These are phyloP conservation scores for Suhomyces kilbournensis DNA, from an alignment of 805 yeast species.

Conservation along the genomic window DNA sequence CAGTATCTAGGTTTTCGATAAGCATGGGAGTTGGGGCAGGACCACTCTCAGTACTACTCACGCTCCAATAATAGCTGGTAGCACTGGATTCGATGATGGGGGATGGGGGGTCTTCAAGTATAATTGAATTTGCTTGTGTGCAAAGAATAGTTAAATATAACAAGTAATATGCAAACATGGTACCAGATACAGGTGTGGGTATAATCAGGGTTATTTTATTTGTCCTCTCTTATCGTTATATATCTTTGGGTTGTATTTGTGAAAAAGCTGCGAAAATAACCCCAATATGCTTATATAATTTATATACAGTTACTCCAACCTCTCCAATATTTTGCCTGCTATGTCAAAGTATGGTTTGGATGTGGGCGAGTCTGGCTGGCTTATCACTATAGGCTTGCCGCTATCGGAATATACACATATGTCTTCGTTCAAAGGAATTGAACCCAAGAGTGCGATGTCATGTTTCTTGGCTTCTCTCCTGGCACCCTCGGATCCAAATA, in stretches of 20 bases:
- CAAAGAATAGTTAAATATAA: neutral
- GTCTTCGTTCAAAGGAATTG: constrained; percentile 61
- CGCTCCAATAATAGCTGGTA: neutral
- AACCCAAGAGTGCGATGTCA: constrained; percentile 54
- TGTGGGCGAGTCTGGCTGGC: constrained; percentile 33
- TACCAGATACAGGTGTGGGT: neutral
- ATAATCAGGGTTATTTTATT: neutral
- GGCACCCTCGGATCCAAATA: constrained; percentile 68
- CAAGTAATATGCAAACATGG: neutral
- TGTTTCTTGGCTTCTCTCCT: constrained; percentile 47
- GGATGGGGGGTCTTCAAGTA: neutral
- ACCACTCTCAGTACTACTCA: neutral
- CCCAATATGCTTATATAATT: neutral
- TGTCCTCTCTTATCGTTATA: neutral
- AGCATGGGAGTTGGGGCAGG: neutral
- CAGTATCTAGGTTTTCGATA: neutral
- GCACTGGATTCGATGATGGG: neutral
- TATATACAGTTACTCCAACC: constrained; percentile 8
- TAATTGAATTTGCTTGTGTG: neutral
- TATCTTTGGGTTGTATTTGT: neutral
- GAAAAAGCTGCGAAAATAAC: neutral
- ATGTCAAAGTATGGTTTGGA: constrained; percentile 47
- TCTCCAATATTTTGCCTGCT: constrained; percentile 36
- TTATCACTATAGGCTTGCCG: constrained; percentile 61
- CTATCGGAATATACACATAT: constrained; percentile 61